These are phyloP conservation scores for Solanum microdontum DNA, from an alignment of 257 asterid species.

Conservation along the genomic window DNA sequence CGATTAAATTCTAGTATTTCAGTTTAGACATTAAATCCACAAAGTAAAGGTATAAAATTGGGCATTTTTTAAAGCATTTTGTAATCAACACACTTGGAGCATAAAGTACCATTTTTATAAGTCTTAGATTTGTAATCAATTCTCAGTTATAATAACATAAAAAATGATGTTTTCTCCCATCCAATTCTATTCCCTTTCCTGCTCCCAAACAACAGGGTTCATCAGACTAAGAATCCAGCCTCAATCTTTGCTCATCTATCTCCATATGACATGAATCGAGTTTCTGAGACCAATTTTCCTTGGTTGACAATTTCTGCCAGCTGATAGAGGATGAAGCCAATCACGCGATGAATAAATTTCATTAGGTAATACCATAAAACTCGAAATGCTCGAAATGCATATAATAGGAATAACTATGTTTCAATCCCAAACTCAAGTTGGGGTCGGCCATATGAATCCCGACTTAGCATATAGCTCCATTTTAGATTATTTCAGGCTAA, in stretches of 20 bases:
- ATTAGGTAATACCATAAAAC: not conserved
- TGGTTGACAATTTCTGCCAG: too few species aligned
- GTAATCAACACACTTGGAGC: not conserved
- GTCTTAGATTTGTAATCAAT: too few species aligned
- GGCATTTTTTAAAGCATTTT: not conserved
- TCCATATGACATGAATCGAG: too few species aligned
- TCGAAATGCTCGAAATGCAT: not conserved
- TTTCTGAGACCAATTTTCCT: too few species aligned
- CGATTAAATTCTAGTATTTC: not conserved
- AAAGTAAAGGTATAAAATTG: not conserved
- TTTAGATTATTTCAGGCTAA: too few species aligned
- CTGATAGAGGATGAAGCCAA: too few species aligned
- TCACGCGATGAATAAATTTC: not conserved
- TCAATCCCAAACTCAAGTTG: not conserved
- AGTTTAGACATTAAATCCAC: not conserved
- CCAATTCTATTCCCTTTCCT: not conserved
- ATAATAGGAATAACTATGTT: not conserved
- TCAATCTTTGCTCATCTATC: too few species aligned
- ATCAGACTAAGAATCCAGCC: too few species aligned
- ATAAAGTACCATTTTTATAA: not conserved
- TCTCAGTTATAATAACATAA: not conserved
- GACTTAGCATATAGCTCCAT: too few species aligned
- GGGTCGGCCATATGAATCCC: not conserved
- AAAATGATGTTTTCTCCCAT: not conserved
- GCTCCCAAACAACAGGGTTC: not conserved